phyloP scores from a whole-genome alignment of 2,329 filamentous ascomycete genomes.

The Aspergillus ochraceus region DNA sequence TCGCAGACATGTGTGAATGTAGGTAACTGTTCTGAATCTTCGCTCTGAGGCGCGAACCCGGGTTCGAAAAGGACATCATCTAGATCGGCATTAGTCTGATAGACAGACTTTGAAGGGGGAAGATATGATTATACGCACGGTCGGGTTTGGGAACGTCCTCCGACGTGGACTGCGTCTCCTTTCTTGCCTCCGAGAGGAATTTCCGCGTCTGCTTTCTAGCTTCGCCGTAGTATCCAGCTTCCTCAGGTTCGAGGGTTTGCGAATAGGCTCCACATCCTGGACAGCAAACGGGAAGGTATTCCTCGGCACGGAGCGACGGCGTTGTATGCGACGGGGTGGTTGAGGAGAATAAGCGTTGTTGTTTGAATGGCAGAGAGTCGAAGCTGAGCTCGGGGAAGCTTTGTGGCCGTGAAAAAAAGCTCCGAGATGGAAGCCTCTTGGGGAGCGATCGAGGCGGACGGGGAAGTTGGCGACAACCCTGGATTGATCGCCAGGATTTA shows the following conservation, averaged over 20 bases:
- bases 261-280: constrained; percentile 64
- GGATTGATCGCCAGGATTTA: constrained; percentile 14
- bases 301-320: constrained; percentile 14
- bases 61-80: constrained; percentile 24
- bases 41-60: constrained; percentile 16
- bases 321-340: constrained; percentile 8
- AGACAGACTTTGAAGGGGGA: not conserved
- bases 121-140: constrained; percentile 11
- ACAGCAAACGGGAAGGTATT: constrained; percentile 53
- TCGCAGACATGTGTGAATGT: constrained; percentile 62
- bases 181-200: constrained; percentile 25
- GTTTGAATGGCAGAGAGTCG: constrained; percentile 1
- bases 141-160: constrained; percentile 18
- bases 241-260: constrained; percentile 55
- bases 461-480: not conserved
- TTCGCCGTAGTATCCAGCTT: constrained; percentile 59
- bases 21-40: constrained; percentile 20
- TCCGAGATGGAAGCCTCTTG: constrained; percentile 2
- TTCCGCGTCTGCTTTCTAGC: constrained; percentile 50
- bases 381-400: not conserved
- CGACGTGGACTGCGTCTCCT: constrained; percentile 4
- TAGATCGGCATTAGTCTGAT: constrained; percentile 10
- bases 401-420: constrained; percentile 7
- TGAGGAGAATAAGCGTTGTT: constrained; percentile 23
- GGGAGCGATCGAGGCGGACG: constrained; percentile 1